Percentiles rank a stretch among this genome's conserved stretches.
Evolutionary conservation across 1,284 basidiomycete genomes (phyloP).

Genomic region (Erythrobasidium hasegawianum): DNA sequence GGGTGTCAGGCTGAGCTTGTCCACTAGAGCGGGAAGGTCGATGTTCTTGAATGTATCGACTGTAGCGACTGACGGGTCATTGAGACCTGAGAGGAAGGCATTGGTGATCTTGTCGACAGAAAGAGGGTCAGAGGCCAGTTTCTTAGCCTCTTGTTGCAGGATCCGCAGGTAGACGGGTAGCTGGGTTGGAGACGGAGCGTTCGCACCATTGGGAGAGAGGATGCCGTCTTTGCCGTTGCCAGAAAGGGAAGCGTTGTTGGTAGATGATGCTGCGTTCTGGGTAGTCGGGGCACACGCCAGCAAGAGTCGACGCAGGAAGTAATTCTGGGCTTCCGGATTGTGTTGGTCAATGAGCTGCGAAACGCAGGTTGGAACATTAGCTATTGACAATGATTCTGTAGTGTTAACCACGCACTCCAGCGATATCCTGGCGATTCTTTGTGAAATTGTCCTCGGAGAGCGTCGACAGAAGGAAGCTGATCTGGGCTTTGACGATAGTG

Average conservation of each 20-base stretch:
- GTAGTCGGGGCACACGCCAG: conserved; percentile 59
- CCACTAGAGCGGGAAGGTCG: conserved; percentile 22
- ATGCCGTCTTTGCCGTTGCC: conserved; percentile 7
- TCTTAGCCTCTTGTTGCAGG: conserved; percentile 77
- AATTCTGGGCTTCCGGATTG: conserved; percentile 88
- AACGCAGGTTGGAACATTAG: not conserved
- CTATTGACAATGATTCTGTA: not conserved
- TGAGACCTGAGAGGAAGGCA: conserved; percentile 61
- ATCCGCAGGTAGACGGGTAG: conserved; percentile 71
- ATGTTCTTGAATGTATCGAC: conserved; percentile 31
- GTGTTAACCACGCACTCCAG: conserved; percentile 63
- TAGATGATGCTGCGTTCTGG: conserved; percentile 60
- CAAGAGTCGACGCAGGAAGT: conserved; percentile 89
- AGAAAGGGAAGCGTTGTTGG: conserved; percentile 54
- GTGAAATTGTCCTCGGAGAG: conserved; percentile 92
- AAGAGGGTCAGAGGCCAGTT: conserved; percentile 77
- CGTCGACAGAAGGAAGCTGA: conserved; percentile 87
- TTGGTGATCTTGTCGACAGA: conserved; percentile 79
- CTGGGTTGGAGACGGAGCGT: conserved; percentile 38
- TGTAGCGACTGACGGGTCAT: conserved; percentile 34
- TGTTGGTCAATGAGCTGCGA: conserved; percentile 89
- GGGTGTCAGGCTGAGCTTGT: conserved; percentile 18
- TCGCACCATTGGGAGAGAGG: conserved; percentile 13
- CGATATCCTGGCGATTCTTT: conserved; percentile 82
- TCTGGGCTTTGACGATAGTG: conserved; percentile 57